phyloP scores from a whole-genome alignment of 2,329 filamentous ascomycete species.

The Cytospora paraplurivora region DNA sequence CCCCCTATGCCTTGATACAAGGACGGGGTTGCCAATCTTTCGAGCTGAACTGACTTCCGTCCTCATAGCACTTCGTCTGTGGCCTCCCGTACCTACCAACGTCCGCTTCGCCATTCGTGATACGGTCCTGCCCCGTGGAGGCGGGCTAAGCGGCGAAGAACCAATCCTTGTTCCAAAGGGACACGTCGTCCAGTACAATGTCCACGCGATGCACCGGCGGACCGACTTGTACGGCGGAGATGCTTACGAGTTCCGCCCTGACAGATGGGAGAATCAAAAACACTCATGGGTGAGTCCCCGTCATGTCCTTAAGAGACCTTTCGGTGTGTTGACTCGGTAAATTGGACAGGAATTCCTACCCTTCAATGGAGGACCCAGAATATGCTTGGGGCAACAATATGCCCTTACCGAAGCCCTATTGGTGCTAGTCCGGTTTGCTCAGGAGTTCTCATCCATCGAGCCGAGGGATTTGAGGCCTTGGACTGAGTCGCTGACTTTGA shows the following conservation, averaged over 20 bases:
- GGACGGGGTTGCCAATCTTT: too few species aligned
- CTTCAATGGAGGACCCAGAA: constrained; percentile 42
- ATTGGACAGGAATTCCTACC: constrained; percentile 38
- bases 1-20: too few species aligned
- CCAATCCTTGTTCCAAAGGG: constrained; percentile 38
- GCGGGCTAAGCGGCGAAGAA: constrained; percentile 37
- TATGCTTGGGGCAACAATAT: constrained; percentile 36
- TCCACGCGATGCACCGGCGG: constrained; percentile 38
- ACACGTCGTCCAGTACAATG: constrained; percentile 34
- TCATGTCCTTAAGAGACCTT: too few species aligned
- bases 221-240: constrained; percentile 42
- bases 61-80: constrained; percentile 36
- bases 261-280: constrained; percentile 36
- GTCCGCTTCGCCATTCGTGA: constrained; percentile 35
- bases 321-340: too few species aligned
- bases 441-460: background rate
- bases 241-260: constrained; percentile 40
- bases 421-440: background rate
- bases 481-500: background rate
- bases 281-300: too few species aligned
- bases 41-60: background rate
- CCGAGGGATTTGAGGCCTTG: background rate
- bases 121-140: constrained; percentile 41
- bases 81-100: constrained; percentile 40
- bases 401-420: background rate